Base-by-base conservation (phyloP, 371 early-diverging fungal genomes). In the Syncephalis plumigaleata region DNA sequence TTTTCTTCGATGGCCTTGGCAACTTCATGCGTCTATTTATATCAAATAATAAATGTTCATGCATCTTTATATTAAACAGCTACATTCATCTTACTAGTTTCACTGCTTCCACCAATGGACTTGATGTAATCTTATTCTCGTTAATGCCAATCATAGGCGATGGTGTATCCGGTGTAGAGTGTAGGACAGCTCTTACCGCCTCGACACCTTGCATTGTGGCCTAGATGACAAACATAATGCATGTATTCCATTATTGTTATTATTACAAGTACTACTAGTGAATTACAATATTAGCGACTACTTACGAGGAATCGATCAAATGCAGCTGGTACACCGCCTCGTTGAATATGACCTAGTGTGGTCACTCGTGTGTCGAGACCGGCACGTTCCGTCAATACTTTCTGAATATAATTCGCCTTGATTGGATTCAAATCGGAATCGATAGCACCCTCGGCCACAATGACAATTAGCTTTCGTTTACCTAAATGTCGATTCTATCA, bases 361-460 rank as follows among this genome's bases (percentile, higher is more conserved):
- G 98, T 90, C 36, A 91, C 84, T 18, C 98, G 78, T 4, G 93
- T 90, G 55, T 98, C 98, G 44, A 93, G 68, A n/a, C 77, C 77
- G 22, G 88, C 65, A 16, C 80, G 67, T 9, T 81, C 70, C 11
- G 76, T 70, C 44, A 99, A 61, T 26, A 88, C 71, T 37, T 91
- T 74, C 53, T 79, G 81, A 49, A 98, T 72, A 44, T 87, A 66
- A 2, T 87, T 84, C 17, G 91, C 63, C 53, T 80, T 84, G 61
- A 99, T 93, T 16, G 92, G 87, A 2, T 86, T 78, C 31, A 94
- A 68, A 37, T 88, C 62, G 48, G 72, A 71, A 61, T 99, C 98
- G 44, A 93, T 77, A 20, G 99, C 98, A 39, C 98, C 98, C 67
- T 99, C 99, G 50, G 87, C 83, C 4, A 99, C 84, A 49, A 99